Evolutionary conservation across 306 rosid species (phyloP).

Genomic region (Prinsepia uniflora): DNA sequence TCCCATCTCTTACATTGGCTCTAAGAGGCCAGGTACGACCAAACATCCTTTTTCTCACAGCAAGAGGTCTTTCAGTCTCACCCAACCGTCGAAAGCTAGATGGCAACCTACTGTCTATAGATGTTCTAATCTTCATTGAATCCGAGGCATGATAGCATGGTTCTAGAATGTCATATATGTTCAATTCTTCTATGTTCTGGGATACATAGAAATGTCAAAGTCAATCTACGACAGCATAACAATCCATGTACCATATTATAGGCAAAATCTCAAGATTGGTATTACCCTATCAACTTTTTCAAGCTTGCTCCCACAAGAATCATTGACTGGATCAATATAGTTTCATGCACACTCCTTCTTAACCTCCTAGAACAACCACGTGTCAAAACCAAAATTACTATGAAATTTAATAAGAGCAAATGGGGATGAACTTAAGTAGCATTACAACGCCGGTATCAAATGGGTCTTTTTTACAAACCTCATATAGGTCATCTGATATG

Average conservation of each 20-base stretch:
- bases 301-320: slow-evolving; percentile 45
- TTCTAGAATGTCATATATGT: slow-evolving; percentile 79
- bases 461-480: slow-evolving; percentile 40
- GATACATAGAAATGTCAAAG: slow-evolving; percentile 21
- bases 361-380: slow-evolving; percentile 47
- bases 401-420: background rate
- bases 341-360: slow-evolving; percentile 50
- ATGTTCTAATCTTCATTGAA: slow-evolving; percentile 22
- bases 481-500: slow-evolving; percentile 73
- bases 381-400: slow-evolving; percentile 21
- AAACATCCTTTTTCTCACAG: slow-evolving; percentile 86
- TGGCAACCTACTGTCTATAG: slow-evolving; percentile 44
- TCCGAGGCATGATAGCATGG: slow-evolving; percentile 72
- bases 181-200: slow-evolving; percentile 56
- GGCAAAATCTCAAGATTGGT: slow-evolving; percentile 5
- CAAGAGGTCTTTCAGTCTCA: slow-evolving; percentile 71
- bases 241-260: slow-evolving; percentile 4
- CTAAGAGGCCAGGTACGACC: slow-evolving; percentile 97
- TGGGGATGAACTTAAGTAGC: background rate
- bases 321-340: slow-evolving; percentile 36
- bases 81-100: slow-evolving; percentile 72
- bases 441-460: slow-evolving; percentile 7
- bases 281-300: slow-evolving; percentile 59
- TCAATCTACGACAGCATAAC: slow-evolving; percentile 19
- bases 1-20: slow-evolving; percentile 86